Evolutionary conservation across 2,329 filamentous ascomycete species (phyloP), one percentile per base, ranked within the genome.

Genomic region (Penicillium sp.): DNA sequence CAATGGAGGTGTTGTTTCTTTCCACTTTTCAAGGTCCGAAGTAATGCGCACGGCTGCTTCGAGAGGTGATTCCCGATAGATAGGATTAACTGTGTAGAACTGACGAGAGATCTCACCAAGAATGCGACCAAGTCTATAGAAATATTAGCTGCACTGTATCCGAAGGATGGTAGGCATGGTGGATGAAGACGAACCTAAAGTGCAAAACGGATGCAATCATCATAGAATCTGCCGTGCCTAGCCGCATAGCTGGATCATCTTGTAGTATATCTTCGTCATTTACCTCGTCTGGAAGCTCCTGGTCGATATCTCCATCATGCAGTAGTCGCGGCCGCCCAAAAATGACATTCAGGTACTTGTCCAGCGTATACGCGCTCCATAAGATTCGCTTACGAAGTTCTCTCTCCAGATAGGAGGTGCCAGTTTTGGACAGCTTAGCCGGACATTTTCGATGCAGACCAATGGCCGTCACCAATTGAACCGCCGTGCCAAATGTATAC

Each of bases 291-390:
- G 87, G 87, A n/a, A 86, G 78, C 2, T 83, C 81, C 61, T 89
- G 86, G 56, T 89, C 86, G 52, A 88, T 86, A 55, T 89, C 86
- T 38, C 88, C 85, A 49, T 89, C 86, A 53, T 87, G 86, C 29
- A 88, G 85, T 15, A 87, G 80, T 7, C 85, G 74, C 1, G 87
- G 87, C 6, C 87, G 79, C 0, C 87, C 87, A 31, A 89, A 83
- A 19, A 88, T 84, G n/a, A 88, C 85, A 26, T 85, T 85, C 1
- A 90, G 75, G 60, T 89, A 89, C 55, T 85, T 87, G 69, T 90
- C 87, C 1, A 89, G 74, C 0, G 83, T 85, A 67, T 89, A 90
- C 0, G 85, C 83, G 3, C 83, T 83, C 87, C 87, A 89, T 56
- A 90, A 89, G 0, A 86, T 81, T 7, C 87, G 78, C 60, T 84